Evolutionary conservation across 345 rosid genomes (phyloP).

Genomic region (Noccaea caerulescens): DNA sequence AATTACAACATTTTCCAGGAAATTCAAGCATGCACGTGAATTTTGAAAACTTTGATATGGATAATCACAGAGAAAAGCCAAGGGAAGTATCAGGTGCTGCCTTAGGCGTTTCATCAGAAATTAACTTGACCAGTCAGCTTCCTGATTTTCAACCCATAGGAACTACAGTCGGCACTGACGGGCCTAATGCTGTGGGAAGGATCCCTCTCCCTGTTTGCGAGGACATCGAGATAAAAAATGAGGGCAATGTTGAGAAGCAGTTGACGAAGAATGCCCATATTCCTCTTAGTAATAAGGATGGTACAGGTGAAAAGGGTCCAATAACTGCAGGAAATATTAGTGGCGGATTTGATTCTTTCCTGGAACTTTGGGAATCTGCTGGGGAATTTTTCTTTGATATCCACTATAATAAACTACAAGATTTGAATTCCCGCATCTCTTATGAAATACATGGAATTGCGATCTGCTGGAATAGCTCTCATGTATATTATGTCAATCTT

Average conservation of each 20-base stretch:
- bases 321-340: conserved; percentile 58
- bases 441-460: conserved; percentile 93
- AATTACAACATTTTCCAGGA: conserved; percentile 43
- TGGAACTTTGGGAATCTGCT: conserved; percentile 73
- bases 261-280: conserved; percentile 37
- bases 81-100: conserved; percentile 43
- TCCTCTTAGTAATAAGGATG: conserved; percentile 45
- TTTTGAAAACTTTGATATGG: conserved; percentile 39
- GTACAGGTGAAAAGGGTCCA: conserved; percentile 67
- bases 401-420: conserved; percentile 68
- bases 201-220: conserved; percentile 19
- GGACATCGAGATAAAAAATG: conserved; percentile 28
- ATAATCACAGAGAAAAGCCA: conserved; percentile 48
- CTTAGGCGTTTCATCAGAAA: conserved; percentile 49
- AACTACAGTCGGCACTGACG: conserved; percentile 38
- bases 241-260: conserved; percentile 34
- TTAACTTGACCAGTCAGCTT: conserved; percentile 41
- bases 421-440: conserved; percentile 49
- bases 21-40: conserved; percentile 39
- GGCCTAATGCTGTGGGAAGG: conserved; percentile 17
- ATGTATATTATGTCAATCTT: conserved; percentile 78
- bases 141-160: conserved; percentile 41
- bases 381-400: conserved; percentile 84
- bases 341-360: conserved; percentile 89
- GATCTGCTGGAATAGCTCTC: conserved; percentile 86